Evolutionary conservation across 306 rosid species (phyloP).

Genomic region (Dryas octopetala): DNA sequence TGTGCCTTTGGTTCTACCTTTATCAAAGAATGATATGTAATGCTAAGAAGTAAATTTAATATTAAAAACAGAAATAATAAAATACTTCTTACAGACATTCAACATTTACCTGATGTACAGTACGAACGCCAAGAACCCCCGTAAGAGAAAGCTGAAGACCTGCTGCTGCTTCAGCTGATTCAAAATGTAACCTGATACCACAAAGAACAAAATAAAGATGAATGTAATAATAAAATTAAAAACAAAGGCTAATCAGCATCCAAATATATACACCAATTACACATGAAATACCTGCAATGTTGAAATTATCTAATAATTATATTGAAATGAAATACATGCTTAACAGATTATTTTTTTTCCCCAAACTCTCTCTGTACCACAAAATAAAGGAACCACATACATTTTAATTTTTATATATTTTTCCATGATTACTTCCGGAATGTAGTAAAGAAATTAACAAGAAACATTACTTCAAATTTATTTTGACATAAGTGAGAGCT

Average conservation of each 20-base stretch:
- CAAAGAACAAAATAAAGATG: conserved; percentile 27
- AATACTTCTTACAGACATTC: conserved; percentile 1
- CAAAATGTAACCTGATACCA: conserved; percentile 67
- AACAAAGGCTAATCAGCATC: neutral
- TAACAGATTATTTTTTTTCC: neutral
- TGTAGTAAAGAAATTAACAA: neutral
- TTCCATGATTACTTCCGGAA: neutral
- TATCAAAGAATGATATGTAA: conserved; percentile 26
- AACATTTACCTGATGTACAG: conserved; percentile 73
- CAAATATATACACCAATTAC: neutral
- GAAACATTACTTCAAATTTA: neutral
- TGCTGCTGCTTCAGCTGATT: conserved; percentile 76
- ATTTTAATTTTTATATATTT: neutral
- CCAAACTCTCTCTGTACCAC: neutral
- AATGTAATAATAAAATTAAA: conserved; percentile 12
- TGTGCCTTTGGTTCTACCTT: conserved; percentile 95
- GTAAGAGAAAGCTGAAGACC: conserved; percentile 92
- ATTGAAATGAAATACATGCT: neutral
- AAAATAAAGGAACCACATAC: neutral
- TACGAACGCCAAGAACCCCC: conserved; percentile 90
- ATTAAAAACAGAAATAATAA: conserved; percentile 12
- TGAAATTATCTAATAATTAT: neutral
- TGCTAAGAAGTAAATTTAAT: conserved; percentile 15
- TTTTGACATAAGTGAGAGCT: neutral
- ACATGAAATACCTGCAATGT: neutral